phyloP scores from a whole-genome alignment of 768 basidiomycete species.

The Chlorophyllum brunneum region DNA sequence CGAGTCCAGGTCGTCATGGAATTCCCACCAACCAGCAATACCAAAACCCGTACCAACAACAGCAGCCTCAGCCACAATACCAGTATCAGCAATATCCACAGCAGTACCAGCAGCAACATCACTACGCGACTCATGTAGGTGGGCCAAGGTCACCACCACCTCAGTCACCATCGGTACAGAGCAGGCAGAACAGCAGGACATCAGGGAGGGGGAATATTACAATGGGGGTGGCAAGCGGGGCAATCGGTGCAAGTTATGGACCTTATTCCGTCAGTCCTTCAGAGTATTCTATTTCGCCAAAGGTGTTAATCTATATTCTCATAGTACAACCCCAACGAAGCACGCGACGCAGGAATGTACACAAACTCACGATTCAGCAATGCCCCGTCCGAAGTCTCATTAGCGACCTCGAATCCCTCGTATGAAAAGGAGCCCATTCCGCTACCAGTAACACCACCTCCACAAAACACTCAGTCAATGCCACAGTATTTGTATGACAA shows the following conservation, averaged over 20 bases:
- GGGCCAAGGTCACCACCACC: slow-evolving; percentile 11
- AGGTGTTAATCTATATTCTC: slow-evolving; percentile 6
- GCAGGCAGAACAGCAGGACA: slow-evolving; percentile 17
- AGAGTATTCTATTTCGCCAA: neutral
- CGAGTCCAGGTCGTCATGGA: slow-evolving; percentile 30
- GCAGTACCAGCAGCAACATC: slow-evolving; percentile 6
- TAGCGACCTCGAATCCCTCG: slow-evolving; percentile 20
- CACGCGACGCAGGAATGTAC: slow-evolving; percentile 42
- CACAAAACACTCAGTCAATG: slow-evolving; percentile 47
- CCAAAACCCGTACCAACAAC: slow-evolving; percentile 16
- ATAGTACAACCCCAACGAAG: slow-evolving; percentile 56
- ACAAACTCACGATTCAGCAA: slow-evolving; percentile 53
- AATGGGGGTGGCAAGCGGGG: slow-evolving; percentile 76
- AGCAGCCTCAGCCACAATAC: neutral
- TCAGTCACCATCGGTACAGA: slow-evolving; percentile 8
- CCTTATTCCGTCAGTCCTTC: slow-evolving; percentile 71
- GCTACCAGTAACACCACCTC: slow-evolving; percentile 27
- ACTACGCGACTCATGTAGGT: slow-evolving; percentile 10
- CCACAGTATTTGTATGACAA: slow-evolving; percentile 77
- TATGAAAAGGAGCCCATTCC: slow-evolving; percentile 17
- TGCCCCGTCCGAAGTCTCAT: slow-evolving; percentile 37
- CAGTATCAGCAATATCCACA: slow-evolving; percentile 8
- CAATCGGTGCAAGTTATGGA: slow-evolving; percentile 78
- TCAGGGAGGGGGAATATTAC: slow-evolving; percentile 55
- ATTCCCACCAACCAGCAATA: slow-evolving; percentile 19